Evolutionary conservation across 495 filamentous ascomycete genomes (phyloP).

Genomic region (Daldinia concentrica): DNA sequence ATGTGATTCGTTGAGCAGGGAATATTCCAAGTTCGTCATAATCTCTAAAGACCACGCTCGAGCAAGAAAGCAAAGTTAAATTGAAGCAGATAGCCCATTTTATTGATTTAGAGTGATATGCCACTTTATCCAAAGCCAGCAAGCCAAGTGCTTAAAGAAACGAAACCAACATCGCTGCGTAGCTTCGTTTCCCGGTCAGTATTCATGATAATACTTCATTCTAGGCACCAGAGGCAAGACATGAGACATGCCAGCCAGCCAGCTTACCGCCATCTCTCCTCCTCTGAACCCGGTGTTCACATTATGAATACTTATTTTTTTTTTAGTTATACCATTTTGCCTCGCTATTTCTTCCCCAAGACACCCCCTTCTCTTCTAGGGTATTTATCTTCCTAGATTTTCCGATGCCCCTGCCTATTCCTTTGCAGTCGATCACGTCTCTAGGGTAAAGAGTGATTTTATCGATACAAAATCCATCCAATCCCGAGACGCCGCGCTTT

Average conservation of each 20-base stretch:
- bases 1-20: neutral
- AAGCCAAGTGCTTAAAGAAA: neutral
- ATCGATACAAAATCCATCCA: slow-evolving; percentile 34
- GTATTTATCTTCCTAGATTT: slow-evolving; percentile 4
- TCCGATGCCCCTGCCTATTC: slow-evolving; percentile 7
- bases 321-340: neutral
- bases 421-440: slow-evolving; percentile 21
- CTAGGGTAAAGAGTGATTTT: slow-evolving; percentile 19
- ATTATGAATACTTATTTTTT: slow-evolving; percentile 27
- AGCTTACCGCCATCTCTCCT: slow-evolving; percentile 5
- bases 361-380: neutral
- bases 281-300: slow-evolving; percentile 2
- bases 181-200: slow-evolving; percentile 20
- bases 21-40: no score
- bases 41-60: neutral
- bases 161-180: slow-evolving; percentile 18
- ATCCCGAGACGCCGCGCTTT: slow-evolving; percentile 42
- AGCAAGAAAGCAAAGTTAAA: neutral
- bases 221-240: slow-evolving; percentile 8
- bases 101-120: slow-evolving; percentile 13
- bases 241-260: slow-evolving; percentile 8
- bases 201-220: slow-evolving; percentile 9
- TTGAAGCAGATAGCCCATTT: neutral
- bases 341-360: neutral
- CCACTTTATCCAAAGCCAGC: neutral